Evolutionary conservation across 352 stramenopile genomes (phyloP).

Genomic region (Phytophthora parvispora): DNA sequence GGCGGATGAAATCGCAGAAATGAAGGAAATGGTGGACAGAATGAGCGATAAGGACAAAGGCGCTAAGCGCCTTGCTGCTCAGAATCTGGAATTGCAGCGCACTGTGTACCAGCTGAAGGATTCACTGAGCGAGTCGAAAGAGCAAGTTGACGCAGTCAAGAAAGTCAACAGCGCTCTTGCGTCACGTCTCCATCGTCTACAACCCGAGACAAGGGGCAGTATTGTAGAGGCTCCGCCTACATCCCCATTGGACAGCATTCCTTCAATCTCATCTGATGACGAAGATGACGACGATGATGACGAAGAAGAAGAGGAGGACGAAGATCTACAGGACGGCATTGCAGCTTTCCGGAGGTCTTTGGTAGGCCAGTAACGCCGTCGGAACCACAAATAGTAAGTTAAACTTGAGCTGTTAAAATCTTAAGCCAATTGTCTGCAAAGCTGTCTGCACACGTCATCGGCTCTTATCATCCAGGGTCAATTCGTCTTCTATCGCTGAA

Average conservation of each 20-base stretch:
- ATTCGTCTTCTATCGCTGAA: background rate
- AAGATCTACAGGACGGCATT: conserved; percentile 47
- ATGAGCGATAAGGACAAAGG: conserved; percentile 78
- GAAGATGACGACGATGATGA: conserved; percentile 64
- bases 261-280: conserved; percentile 65
- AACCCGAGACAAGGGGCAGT: conserved; percentile 62
- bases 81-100: conserved; percentile 77
- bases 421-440: background rate
- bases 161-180: conserved; percentile 83
- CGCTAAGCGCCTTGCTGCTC: conserved; percentile 59
- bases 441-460: background rate
- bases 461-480: background rate
- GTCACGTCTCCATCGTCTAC: conserved; percentile 63
- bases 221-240: conserved; percentile 54
- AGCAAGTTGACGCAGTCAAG: conserved; percentile 79
- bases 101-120: conserved; percentile 83
- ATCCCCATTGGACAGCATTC: conserved; percentile 44
- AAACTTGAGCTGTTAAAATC: background rate
- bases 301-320: conserved; percentile 50
- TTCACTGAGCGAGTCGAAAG: conserved; percentile 71
- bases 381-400: conserved; percentile 8
- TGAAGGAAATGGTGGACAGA: conserved; percentile 66
- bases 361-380: conserved; percentile 16
- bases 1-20: conserved; percentile 66
- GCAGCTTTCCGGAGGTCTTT: conserved; percentile 52